Conservation (phyloP, 106 monocot genomes). For the Triglochin maritima region DNA sequence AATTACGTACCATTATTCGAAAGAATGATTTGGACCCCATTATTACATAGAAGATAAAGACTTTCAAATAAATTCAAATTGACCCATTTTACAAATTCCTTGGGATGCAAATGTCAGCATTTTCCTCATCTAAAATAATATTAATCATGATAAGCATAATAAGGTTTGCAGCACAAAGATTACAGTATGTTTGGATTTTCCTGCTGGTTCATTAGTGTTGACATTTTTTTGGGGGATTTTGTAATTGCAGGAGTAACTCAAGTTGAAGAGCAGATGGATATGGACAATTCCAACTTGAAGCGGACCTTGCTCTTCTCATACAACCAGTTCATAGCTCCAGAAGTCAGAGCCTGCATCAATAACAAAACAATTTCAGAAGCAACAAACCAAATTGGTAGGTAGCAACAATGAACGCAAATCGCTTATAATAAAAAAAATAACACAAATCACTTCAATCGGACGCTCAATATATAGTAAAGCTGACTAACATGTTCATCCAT, state of each 20-base stretch:
- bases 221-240: too few species aligned
- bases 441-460: not conserved
- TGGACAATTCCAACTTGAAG: conserved; percentile 45
- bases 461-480: not conserved
- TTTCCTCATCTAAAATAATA: too few species aligned
- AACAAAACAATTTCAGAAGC: conserved; percentile 6
- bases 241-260: conserved; percentile 34
- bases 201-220: too few species aligned
- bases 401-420: not conserved
- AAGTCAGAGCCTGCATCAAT: conserved; percentile 27
- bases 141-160: too few species aligned
- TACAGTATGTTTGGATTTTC: too few species aligned
- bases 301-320: conserved; percentile 47
- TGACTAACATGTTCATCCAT: not conserved
- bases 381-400: not conserved
- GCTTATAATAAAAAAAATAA: not conserved
- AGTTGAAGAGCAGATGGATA: conserved; percentile 25
- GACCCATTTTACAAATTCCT: too few species aligned
- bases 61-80: too few species aligned
- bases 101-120: too few species aligned
- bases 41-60: too few species aligned
- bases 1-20: too few species aligned
- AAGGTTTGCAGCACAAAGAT: too few species aligned
- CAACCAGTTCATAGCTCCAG: conserved; percentile 47
- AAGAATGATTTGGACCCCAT: too few species aligned